phyloP scores from a whole-genome alignment of 805 yeast genomes.

The Ogataea nitratoaversa region DNA sequence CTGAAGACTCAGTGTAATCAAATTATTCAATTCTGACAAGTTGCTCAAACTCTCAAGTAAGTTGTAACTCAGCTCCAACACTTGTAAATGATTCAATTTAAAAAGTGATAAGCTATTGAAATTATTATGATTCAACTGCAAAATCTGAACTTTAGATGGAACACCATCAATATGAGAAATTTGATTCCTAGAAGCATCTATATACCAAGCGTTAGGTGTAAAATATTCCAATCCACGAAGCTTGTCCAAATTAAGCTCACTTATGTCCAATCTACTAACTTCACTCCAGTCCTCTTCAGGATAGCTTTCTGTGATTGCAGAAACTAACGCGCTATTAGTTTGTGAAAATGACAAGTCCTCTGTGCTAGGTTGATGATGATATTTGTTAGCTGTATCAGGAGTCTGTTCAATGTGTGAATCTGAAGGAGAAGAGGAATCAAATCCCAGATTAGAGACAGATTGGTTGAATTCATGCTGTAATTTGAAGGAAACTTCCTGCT shows the following conservation, averaged over 20 bases:
- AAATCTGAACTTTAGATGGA: slow-evolving; percentile 35
- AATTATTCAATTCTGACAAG: slow-evolving; percentile 36
- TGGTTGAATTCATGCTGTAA: slow-evolving; percentile 8
- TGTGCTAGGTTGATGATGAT: no score
- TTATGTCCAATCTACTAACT: slow-evolving; percentile 34
- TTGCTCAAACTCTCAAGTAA: slow-evolving; percentile 33
- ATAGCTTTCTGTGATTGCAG: slow-evolving; percentile 41
- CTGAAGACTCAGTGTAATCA: slow-evolving; percentile 36
- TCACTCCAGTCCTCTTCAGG: slow-evolving; percentile 41
- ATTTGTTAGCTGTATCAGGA: no score
- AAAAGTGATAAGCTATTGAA: slow-evolving; percentile 41
- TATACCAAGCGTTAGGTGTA: slow-evolving; percentile 38
- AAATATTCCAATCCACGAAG: slow-evolving; percentile 40
- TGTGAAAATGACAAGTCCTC: slow-evolving; percentile 46
- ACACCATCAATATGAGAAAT: slow-evolving; percentile 43
- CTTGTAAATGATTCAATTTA: slow-evolving; percentile 38
- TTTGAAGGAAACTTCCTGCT: slow-evolving; percentile 21
- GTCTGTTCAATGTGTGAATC: neutral
- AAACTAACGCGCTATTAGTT: slow-evolving; percentile 39
- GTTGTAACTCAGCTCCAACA: slow-evolving; percentile 38
- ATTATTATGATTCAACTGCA: slow-evolving; percentile 36
- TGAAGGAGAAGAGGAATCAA: neutral
- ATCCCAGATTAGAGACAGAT: neutral
- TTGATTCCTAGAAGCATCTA: slow-evolving; percentile 40
- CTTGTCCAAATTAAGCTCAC: slow-evolving; percentile 33